Evolutionary conservation across 2,329 filamentous ascomycete genomes (phyloP), one percentile per base, ranked within the genome.

Genomic region (Aureobasidium mangrovei): DNA sequence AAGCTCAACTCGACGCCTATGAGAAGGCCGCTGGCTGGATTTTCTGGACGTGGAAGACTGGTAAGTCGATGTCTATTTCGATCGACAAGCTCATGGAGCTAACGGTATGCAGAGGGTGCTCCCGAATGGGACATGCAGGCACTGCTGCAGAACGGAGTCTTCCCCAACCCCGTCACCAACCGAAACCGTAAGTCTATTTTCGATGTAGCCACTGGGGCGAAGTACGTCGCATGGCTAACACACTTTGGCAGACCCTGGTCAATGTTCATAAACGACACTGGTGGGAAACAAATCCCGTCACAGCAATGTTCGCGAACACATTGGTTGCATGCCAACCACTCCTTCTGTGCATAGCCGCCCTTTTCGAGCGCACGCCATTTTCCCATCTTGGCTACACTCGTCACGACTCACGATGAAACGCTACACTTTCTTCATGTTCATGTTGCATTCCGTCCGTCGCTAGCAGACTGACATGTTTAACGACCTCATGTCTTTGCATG

Each of bases 31-130:
- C 59, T 2, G 74, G 74, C 1, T 77, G 74, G 74, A 72, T 76
- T 60, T 76, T 74, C 63, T 76, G 74, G 74, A 73, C 70, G 4
- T 76, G 73, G 73, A 75, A 75, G 67, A 76, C 72, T 1, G 46
- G 46, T 49, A 49, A 28, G 46, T 40, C 7, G 8, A 6, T 6
- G n/a, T 39, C 35, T 39, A 40, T 49, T 40, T 40, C 10, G n/a
- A 5, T n/a, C 3, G 28, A 4, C 4, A 5, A 40, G 24, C 18
- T 18, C 18, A 26, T 3, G 12, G 26, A 32, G 28, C 46, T 49
- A 49, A 49, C 5, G 28, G 12, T 8, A 24, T 32, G 36, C 47
- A 51, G 74, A 77, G 61, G 67, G 67, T 27, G 72, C 73, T 33
- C 73, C 74, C 2, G 74, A 75, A 59, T 76, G 74, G 73, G 70